A percentile compares a stretch with the other conserved stretches of the same genome.
These are phyloP conservation scores for Linaria vulgaris DNA, from an alignment of 257 asterid genomes.

Conservation along the genomic window DNA sequence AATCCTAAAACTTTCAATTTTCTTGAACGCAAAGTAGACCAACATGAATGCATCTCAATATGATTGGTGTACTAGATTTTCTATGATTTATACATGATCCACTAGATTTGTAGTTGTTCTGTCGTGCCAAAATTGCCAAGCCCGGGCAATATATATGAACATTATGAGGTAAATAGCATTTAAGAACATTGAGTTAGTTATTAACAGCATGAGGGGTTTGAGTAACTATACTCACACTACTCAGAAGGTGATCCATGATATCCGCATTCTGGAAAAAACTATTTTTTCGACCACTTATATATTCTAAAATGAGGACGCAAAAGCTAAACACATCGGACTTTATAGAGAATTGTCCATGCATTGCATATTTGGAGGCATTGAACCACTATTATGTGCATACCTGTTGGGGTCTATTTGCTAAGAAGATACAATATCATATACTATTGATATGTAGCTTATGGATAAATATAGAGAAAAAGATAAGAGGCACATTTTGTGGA, in stretches of 20 bases:
- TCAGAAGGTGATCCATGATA: slow-evolving; percentile 28
- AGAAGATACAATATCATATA: too few relatives aligned
- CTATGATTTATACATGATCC: slow-evolving; percentile 18
- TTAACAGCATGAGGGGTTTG: too few relatives aligned
- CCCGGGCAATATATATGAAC: background rate
- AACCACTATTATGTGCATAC: slow-evolving; percentile 35
- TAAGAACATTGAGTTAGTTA: too few relatives aligned
- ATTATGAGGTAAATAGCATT: background rate
- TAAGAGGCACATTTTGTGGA: too few relatives aligned
- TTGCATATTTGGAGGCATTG: slow-evolving; percentile 49
- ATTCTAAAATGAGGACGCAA: slow-evolving; percentile 52
- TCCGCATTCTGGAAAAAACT: slow-evolving; percentile 18
- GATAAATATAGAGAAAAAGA: too few relatives aligned
- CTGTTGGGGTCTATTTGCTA: too few relatives aligned
- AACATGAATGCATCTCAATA: slow-evolving; percentile 29
- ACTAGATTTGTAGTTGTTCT: slow-evolving; percentile 6
- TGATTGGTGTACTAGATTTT: background rate
- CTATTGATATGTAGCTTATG: too few relatives aligned
- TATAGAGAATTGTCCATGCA: slow-evolving; percentile 37
- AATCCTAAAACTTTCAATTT: too few relatives aligned
- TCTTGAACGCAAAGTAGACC: slow-evolving; percentile 32
- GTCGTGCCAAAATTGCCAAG: slow-evolving; percentile 25
- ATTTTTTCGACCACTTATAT: slow-evolving; percentile 37
- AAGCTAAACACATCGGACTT: slow-evolving; percentile 54
- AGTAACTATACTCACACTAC: slow-evolving; percentile 32